Conservation (phyloP, 306 rosid species). For the Ormosia semicastrata region DNA sequence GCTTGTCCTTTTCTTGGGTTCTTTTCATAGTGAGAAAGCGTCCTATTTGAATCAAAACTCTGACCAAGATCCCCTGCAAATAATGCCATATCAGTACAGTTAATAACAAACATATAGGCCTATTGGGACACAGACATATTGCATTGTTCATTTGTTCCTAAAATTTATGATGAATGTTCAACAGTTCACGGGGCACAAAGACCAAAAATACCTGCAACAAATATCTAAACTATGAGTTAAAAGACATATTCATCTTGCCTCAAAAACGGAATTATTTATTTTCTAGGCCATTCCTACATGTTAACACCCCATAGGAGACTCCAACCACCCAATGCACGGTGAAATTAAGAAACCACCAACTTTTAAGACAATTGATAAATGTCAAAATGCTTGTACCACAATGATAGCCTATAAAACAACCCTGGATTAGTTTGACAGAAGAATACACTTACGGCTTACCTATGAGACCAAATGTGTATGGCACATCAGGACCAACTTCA, state of each 20-base stretch:
- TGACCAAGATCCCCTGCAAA: constrained; percentile 90
- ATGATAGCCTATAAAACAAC: not conserved
- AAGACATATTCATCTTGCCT: not conserved
- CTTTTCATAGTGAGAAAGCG: constrained; percentile 72
- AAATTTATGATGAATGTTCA: not conserved
- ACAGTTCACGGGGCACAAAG: not conserved
- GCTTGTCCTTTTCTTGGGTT: constrained; percentile 66
- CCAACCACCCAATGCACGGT: not conserved
- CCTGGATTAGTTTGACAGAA: not conserved
- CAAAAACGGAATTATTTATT: not conserved
- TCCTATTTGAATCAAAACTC: constrained; percentile 73
- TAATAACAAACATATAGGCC: not conserved
- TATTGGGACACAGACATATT: not conserved
- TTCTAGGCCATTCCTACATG: not conserved
- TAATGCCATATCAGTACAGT: not conserved
- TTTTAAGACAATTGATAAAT: not conserved
- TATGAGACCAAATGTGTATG: constrained; percentile 91
- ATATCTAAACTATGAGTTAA: not conserved
- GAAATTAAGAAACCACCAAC: not conserved
- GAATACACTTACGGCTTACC: constrained; percentile 36
- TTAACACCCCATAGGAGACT: not conserved
- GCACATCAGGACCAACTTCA: constrained; percentile 79
- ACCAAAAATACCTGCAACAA: not conserved
- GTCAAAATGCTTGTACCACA: not conserved
- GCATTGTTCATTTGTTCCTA: not conserved